Conservation (phyloP, 495 filamentous ascomycete species). For the Pseudoneurospora amorphoporcata region DNA sequence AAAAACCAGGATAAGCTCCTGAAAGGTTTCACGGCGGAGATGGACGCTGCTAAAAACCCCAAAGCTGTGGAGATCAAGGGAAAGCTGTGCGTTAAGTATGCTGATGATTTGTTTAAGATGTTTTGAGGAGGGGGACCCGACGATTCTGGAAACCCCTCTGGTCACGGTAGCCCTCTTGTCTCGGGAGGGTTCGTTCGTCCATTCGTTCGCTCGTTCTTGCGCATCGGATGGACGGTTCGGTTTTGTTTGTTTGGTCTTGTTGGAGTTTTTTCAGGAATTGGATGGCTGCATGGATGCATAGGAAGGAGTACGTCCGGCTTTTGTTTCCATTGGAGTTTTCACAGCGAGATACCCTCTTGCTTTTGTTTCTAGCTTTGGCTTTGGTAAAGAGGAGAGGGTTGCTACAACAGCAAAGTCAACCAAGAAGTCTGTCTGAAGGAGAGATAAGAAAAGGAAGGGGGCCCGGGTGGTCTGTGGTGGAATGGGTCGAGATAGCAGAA, state of each 20-base stretch:
- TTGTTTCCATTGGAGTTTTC: not conserved
- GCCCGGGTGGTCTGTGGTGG: not conserved
- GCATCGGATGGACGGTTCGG: not conserved
- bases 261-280: not conserved
- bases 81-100: constrained; percentile 14
- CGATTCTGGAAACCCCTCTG: not conserved
- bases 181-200: not conserved
- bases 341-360: not conserved
- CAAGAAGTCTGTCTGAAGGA: not conserved
- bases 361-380: not conserved
- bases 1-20: constrained; percentile 14
- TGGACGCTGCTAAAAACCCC: constrained; percentile 6
- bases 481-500: not conserved
- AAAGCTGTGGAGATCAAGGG: constrained; percentile 12
- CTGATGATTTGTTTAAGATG: constrained; percentile 16
- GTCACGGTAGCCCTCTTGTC: not conserved
- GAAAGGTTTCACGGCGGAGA: constrained; percentile 2
- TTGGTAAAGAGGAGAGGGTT: not conserved
- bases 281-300: not conserved
- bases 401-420: not conserved
- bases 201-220: not conserved
- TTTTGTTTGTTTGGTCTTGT: not conserved
- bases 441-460: not conserved
- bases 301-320: not conserved
- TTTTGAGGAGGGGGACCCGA: not conserved